Evolutionary conservation across 768 basidiomycete species (phyloP), one percentile per base, ranked within the genome.

Genomic region (Suillus luteus): DNA sequence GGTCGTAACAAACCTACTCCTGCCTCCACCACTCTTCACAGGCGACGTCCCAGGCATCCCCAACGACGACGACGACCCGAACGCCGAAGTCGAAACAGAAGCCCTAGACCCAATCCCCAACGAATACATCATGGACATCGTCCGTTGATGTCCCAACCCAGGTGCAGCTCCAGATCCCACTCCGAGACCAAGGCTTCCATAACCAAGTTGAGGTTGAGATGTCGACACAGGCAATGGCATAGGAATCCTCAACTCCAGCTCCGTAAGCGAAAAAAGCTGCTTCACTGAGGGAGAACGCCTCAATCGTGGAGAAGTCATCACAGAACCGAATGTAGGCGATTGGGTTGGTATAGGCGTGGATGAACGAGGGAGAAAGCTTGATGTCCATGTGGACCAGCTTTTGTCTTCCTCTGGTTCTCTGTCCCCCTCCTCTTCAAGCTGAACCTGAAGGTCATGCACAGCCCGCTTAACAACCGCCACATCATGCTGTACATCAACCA

Each of bases 401-500:
- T 41, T 41, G 17, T 31, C 24, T 7, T 70, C 70, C 7, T 70
- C 70, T 1, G 40, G 11, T 55, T 59, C 22, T 68, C 65, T 17
- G 59, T 27, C 55, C 1, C 59, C 61, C 2, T 22, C 48, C 22
- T 55, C 12, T 6, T n/a, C 12, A 4, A 31, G 31, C 24, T 37
- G 1, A 14, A 61, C 35, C 15, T 67, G 55, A 12, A 79, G 73
- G 55, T 84, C 85, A 66, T 90, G 82, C 38, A 88, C 67, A 0
- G 81, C 81, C 14, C 79, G 79, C 72, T 92, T 92, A 64, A 93
- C 76, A 7, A 81, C 80, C 0, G 88, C 88, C 51, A 93, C 86
- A 71, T 94, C 92, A 65, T 93, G 89, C 65, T 90, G 80, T 22
- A 92, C 81, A 68, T 93, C 89, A 24, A 83, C 87, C 63, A 92